Evolutionary conservation across 768 basidiomycete genomes (phyloP).

Genomic region (Clavulina sp.): DNA sequence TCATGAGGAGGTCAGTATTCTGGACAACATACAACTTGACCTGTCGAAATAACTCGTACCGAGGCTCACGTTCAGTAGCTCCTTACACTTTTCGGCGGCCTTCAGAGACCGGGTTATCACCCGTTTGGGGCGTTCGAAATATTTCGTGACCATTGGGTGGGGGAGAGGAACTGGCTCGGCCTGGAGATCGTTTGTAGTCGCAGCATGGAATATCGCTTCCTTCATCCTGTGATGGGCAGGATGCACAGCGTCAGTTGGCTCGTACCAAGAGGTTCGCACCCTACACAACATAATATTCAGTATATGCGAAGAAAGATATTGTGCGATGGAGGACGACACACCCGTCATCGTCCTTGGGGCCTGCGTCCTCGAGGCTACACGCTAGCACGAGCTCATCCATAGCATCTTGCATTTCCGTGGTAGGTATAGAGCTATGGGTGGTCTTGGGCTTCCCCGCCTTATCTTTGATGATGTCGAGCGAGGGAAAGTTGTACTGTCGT

Average conservation of each 20-base stretch:
- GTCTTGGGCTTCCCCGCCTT: constrained; percentile 56
- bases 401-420: constrained; percentile 50
- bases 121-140: constrained; percentile 57
- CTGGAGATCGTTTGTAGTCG: constrained; percentile 55
- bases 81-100: constrained; percentile 43
- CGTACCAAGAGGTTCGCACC: constrained; percentile 54
- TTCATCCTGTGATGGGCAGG: constrained; percentile 82
- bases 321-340: constrained; percentile 18
- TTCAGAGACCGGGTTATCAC: constrained; percentile 43
- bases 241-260: constrained; percentile 60
- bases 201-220: constrained; percentile 83
- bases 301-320: background rate
- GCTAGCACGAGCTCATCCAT: constrained; percentile 81
- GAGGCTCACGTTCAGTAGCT: constrained; percentile 58
- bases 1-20: constrained; percentile 42
- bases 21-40: constrained; percentile 22
- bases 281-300: constrained; percentile 21
- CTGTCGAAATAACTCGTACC: constrained; percentile 27
- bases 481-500: constrained; percentile 72
- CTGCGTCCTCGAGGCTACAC: constrained; percentile 71
- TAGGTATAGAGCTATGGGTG: constrained; percentile 72
- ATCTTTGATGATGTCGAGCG: constrained; percentile 52
- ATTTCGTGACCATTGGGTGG: constrained; percentile 70
- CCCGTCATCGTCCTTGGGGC: constrained; percentile 64
- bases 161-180: constrained; percentile 66